phyloP scores from a whole-genome alignment of 1,284 basidiomycete species.

The Microbotryum scabiosae region DNA sequence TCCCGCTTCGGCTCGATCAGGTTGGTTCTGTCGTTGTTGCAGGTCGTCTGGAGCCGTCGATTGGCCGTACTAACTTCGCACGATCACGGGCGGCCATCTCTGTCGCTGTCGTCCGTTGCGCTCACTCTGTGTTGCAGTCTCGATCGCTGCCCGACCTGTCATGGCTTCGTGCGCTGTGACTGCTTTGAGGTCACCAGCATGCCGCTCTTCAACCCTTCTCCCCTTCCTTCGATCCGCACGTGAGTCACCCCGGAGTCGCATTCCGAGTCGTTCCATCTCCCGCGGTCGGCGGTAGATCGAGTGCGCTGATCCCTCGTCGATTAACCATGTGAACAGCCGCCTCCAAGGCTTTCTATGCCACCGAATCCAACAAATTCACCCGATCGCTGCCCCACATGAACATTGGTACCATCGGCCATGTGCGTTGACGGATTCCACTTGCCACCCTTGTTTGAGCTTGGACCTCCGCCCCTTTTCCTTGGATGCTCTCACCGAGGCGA shows the following conservation, averaged over 20 bases:
- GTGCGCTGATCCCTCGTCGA: neutral
- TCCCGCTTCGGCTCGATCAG: slow-evolving; percentile 16
- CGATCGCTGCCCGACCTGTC: slow-evolving; percentile 21
- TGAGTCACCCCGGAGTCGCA: neutral
- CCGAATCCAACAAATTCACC: slow-evolving; percentile 26
- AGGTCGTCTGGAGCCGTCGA: neutral
- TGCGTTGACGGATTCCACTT: slow-evolving; percentile 23
- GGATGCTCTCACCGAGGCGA: neutral
- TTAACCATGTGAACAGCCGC: slow-evolving; percentile 3
- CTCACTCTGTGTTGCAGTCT: slow-evolving; percentile 2
- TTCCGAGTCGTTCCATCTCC: no score
- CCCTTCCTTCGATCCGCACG: neutral
- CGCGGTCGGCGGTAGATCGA: no score
- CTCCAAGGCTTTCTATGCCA: slow-evolving; percentile 21
- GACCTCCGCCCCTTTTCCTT: neutral
- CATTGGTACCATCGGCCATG: slow-evolving; percentile 45
- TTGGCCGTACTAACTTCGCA: neutral
- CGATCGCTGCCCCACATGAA: slow-evolving; percentile 35
- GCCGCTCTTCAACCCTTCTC: slow-evolving; percentile 5
- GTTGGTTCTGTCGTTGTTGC: slow-evolving; percentile 3
- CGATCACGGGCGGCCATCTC: neutral
- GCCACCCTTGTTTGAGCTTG: neutral
- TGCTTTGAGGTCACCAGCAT: slow-evolving; percentile 5
- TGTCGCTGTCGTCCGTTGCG: neutral
- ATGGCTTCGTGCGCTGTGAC: slow-evolving; percentile 9